Evolutionary conservation across 2,329 filamentous ascomycete species (phyloP), one percentile per base, ranked within the genome.

Genomic region (Rhytidhysteron rufulum): DNA sequence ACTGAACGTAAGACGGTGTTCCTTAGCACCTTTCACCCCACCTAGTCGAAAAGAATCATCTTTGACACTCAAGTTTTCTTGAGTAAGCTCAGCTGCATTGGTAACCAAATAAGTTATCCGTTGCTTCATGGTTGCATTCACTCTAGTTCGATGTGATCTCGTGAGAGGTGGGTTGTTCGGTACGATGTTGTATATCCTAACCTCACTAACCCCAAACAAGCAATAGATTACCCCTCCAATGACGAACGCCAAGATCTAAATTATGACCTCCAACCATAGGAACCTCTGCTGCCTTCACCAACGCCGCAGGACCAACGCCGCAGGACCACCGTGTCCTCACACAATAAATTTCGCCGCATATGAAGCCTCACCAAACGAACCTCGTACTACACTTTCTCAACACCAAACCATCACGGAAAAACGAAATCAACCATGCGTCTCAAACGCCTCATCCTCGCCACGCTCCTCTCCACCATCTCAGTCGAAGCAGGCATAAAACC

Each of bases 1-100:
- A 27, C 77, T 74, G 46, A 93, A 67, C 1, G 88, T 95, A 50
- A 91, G 66, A 44, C 85, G 80, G 60, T 93, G 86, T 66, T 97
- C 87, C 49, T 87, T 83, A 11, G 81, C 80, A 16, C 85, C 85
- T 37, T 78, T 65, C 31, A 93, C 62, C 2, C 74, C 76, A 2
- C 71, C 71, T 39, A 94, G 67, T 3, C 73, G 72, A 15, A 86
- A 65, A 8, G 65, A 62, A 34, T 72, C 68, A 31, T 72, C 67
- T 32, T 70, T 69, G 31, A 94, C 66, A 10, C 74, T 65, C 37
- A 95, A 67, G 33, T 78, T 70, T 2, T 77, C 68, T 0, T 85
- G 83, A 38, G 86, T 79, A 46, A 90, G 74, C 2, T 74, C 70
- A 31, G 82, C 78, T n/a, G 77, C 71, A 17, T 77, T 74, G 50